Base-by-base conservation (phyloP, 225 moss, liverwort and hornwort species). In the Polytrichum commune region DNA sequence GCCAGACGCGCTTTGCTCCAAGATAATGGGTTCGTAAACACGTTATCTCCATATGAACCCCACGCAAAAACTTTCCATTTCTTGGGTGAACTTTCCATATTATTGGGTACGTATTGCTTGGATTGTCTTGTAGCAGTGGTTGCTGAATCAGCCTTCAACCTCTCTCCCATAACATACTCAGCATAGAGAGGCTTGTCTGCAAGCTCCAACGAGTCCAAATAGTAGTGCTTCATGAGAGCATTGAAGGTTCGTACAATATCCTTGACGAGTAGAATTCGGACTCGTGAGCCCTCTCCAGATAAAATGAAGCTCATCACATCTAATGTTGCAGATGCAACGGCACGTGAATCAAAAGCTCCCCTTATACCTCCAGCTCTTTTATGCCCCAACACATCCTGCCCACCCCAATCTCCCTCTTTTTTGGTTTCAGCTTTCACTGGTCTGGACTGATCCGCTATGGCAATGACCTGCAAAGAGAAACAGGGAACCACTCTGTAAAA, bases 341-440 rank as follows among this genome's bases (percentile, higher is more conserved):
- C 89, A 60, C 92, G 95, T 23, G 90, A 82, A 73, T 89, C 89
- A 62, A 91, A 92, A 25, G 89, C 71, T 73, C 91, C 92, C 73
- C 84, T 80, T 60, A 95, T 92, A 62, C 94, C 91, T 62, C 81
- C 74, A 30, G 86, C 82, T 75, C 85, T 78, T 73, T 74, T 85
- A 29, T 82, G 78, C 25, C 89, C 89, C 67, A 84, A 78, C 70
- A 85, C 89, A 74, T 92, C 92, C 57, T 77, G 72, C 26, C 70
- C 89, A 65, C 24, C 60, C 75, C 84, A 81, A 8, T 73, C 79
- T 76, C 73, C 67, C 68, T 73, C 82, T 53, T 60, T 72, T 62
- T 73, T 74, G 32, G 30, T 70, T 28, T 62, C 46, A 46, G 5
- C 69, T 62, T 74, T 70, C 65, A 60, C 32, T 68, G 80, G 82